Base-by-base conservation (phyloP, 1,139 yeast genomes). In the Yamadazyma dendronema region DNA sequence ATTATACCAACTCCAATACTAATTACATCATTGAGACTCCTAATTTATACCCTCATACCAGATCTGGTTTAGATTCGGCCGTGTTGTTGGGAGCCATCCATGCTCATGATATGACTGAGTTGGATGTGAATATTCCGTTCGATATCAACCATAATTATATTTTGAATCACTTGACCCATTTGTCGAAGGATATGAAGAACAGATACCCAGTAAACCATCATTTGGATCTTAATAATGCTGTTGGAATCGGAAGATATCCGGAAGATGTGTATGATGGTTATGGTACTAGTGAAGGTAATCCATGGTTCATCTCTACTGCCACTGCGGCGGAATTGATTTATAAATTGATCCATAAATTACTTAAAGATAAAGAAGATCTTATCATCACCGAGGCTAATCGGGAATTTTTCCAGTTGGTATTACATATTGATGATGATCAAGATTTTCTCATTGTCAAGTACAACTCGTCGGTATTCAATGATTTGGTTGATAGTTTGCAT, bases 241-340 rank as follows among this genome's bases (percentile, higher is more conserved):
- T 83, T 30, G 96, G 86, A 0, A 62, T 90, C 34, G 98, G 98
- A 2, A 69, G 98, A 52, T 92, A 92, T 54, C 96, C 97, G 0
- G 97, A 90, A 54, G 98, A 92, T 61, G 61, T 84, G 10, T 92
- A 92, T 58, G 85, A 90, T 59, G 97, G 97, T 0, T 67, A 73
- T 42, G 82, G 80, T 0, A 67, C 74, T 0, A 71, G 84, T 12
- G 84, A 80, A 48, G 97, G 97, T 2, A 92, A 92, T 53, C 97
- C 98, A 2, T 92, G 97, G 98, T 90, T 90, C 56, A 74, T 92
- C 42, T 73, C 94, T 16, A 90, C 97, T 0, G 79, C 92, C 0
- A 71, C 92, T 3, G 90, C 92, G 1, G 75, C 95, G 1, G 88
- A 84, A 50, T 54, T 77, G 8, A 50, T 82, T 27, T 75, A 57